Percentiles rank a stretch among this genome's conserved stretches.
These are phyloP conservation scores for Termitomyces sp. DNA, from an alignment of 768 basidiomycete genomes.

Conservation along the genomic window DNA sequence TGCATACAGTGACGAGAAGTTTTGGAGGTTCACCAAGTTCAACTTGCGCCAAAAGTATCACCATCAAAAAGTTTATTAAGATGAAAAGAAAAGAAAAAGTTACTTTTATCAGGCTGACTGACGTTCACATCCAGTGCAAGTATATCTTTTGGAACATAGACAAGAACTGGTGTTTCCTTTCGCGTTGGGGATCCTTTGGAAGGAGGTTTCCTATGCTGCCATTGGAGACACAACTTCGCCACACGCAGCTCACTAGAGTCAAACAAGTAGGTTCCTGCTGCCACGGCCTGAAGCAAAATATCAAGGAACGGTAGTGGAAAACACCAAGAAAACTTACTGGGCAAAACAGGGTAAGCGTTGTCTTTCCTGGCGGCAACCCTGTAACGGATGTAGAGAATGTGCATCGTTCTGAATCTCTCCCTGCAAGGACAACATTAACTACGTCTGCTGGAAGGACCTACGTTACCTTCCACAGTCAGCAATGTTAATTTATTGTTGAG, in stretches of 20 bases:
- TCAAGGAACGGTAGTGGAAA: background rate
- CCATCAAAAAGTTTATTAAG: background rate
- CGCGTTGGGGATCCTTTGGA: constrained; percentile 19
- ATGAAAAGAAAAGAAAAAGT: background rate
- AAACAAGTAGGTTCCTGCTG: constrained; percentile 61
- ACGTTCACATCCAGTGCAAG: constrained; percentile 60
- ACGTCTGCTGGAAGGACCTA: constrained; percentile 61
- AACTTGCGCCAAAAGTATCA: constrained; percentile 32
- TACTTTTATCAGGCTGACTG: constrained; percentile 48
- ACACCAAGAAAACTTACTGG: constrained; percentile 44
- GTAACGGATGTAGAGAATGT: constrained; percentile 41
- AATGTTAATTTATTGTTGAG: background rate
- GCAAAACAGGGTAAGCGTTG: constrained; percentile 55
- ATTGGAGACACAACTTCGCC: constrained; percentile 61
- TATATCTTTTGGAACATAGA: constrained; percentile 59
- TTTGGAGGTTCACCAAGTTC: constrained; percentile 55
- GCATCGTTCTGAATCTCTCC: constrained; percentile 57
- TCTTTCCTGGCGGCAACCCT: constrained; percentile 53
- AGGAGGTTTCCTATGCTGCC: constrained; percentile 41
- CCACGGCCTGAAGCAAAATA: constrained; percentile 47
- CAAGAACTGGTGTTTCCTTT: constrained; percentile 32
- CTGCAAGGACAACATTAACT: constrained; percentile 53
- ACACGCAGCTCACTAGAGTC: constrained; percentile 65
- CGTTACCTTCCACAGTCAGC: background rate
- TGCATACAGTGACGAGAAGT: constrained; percentile 51